Conservation (phyloP, 2,329 filamentous ascomycete species). For the Neopestalotiopsis sp. region DNA sequence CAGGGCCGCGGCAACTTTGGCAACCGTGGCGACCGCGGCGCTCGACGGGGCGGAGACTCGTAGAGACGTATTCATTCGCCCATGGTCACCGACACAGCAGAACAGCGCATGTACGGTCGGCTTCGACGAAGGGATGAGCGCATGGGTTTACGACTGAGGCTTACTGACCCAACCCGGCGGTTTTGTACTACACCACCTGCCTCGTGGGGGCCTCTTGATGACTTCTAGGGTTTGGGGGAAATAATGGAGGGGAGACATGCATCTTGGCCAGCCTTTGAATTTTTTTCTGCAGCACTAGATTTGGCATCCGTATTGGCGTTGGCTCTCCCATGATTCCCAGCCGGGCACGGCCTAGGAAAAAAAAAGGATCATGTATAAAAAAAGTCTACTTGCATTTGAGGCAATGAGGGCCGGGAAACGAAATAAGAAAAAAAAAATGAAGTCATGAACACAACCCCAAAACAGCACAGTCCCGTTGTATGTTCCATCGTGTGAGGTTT, state of each 20-base stretch:
- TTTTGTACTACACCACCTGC: not conserved
- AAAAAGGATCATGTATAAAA: conserved; percentile 12
- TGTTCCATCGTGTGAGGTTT: not conserved
- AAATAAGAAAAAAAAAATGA: conserved; percentile 9
- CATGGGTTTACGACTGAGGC: not conserved
- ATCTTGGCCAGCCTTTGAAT: conserved; percentile 26
- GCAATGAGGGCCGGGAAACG: not conserved
- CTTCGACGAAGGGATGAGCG: not conserved
- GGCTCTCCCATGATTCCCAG: conserved; percentile 7
- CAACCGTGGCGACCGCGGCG: conserved; percentile 28
- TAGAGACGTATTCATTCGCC: conserved; percentile 32
- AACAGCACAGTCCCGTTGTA: too few species aligned
- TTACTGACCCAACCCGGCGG: not conserved
- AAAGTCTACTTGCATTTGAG: conserved; percentile 16
- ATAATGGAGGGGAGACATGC: not conserved
- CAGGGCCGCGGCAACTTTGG: conserved; percentile 29
- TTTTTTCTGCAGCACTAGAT: conserved; percentile 23
- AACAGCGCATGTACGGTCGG: not conserved
- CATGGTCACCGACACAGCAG: conserved; percentile 17
- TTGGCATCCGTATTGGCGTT: conserved; percentile 14
- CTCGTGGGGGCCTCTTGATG: not conserved
- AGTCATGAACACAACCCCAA: not conserved
- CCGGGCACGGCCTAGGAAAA: not conserved
- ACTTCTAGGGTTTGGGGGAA: not conserved
- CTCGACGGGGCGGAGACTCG: conserved; percentile 34